Evolutionary conservation across 1,284 basidiomycete species (phyloP), one percentile per base, ranked within the genome.

Genomic region (Cutaneotrichosporon cavernicola): DNA sequence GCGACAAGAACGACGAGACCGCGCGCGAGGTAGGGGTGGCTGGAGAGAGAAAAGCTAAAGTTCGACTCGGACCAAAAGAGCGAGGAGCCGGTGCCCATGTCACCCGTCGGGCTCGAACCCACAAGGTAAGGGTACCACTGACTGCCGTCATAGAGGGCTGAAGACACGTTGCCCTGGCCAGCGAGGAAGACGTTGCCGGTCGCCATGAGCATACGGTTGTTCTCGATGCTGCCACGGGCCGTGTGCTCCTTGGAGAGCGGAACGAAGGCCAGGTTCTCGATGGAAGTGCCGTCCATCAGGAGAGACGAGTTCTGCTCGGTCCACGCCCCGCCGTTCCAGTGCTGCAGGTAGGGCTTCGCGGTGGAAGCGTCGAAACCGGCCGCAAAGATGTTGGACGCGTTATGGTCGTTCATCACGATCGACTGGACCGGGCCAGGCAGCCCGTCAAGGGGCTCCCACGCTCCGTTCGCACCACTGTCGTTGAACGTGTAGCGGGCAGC

Each of bases 1-100:
- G 93, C 96, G 71, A 99, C 95, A 47, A 98, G 85, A 67, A 99
- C 97, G 62, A 99, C 92, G 46, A 98, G 85, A 2, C 95, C 97
- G 30, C 88, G 87, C 1, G 93, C 92, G 59, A 97, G 86, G 84
- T 89, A 91, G 76, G n/a, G n/a, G n/a, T n/a, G n/a, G n/a, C 88
- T 85, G 58, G 82, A 84, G 71, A 88, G 86, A 55, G 74, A 82
- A 79, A 94, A 94, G 75, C 86, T 87, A 80, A 95, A 91, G 59
- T 82, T 85, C 18, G 86, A 76, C 65, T 91, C 84, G 7, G 92
- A 95, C 73, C 87, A 88, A 84, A 96, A 92, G 50, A 98, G 82
- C 18, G 89, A 87, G 6, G 90, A 86, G 18, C 94, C 84, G 31
- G 86, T 82, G 52, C 93, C 95, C 3, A 89, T 76, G 5, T 84